A percentile compares a stretch with the other conserved stretches of the same genome.
phyloP scores from a whole-genome alignment of 768 basidiomycete species.

The Boletus sp. region DNA sequence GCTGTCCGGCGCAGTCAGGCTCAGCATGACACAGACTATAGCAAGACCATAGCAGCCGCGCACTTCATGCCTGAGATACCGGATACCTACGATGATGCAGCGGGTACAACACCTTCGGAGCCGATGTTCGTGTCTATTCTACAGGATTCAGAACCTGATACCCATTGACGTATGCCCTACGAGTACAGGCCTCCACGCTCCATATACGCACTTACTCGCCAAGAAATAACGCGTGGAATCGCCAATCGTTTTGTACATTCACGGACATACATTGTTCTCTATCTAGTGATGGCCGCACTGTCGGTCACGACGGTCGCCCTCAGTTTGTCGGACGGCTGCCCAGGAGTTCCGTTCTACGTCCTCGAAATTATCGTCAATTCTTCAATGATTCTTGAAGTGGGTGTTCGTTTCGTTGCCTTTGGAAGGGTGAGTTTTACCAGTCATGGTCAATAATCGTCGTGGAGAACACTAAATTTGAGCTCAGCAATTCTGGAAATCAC shows the following conservation, averaged over 20 bases:
- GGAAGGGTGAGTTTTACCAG: conserved; percentile 65
- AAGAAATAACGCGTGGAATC: conserved; percentile 80
- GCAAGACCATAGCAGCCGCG: not conserved
- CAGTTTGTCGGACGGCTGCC: conserved; percentile 81
- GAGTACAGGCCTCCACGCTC: conserved; percentile 65
- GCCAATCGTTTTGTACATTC: conserved; percentile 92
- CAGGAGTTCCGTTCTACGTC: conserved; percentile 83
- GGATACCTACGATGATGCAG: conserved; percentile 33
- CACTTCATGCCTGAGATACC: conserved; percentile 35
- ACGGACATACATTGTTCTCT: conserved; percentile 81
- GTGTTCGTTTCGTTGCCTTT: conserved; percentile 88
- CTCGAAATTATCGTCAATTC: conserved; percentile 87
- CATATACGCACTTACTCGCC: conserved; percentile 80
- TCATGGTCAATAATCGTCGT: not conserved
- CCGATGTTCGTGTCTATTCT: conserved; percentile 30
- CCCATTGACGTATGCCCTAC: conserved; percentile 15
- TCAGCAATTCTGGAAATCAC: conserved; percentile 97
- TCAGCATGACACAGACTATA: conserved; percentile 7
- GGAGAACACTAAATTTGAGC: conserved; percentile 1
- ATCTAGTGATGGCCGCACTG: conserved; percentile 84
- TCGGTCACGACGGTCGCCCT: conserved; percentile 85
- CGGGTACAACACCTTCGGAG: conserved; percentile 29
- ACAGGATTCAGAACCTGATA: conserved; percentile 6
- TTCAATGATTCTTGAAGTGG: conserved; percentile 93
- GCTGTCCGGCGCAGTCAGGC: not conserved